phyloP scores from a whole-genome alignment of 495 filamentous ascomycete genomes.

The Articulospora tetracladia region DNA sequence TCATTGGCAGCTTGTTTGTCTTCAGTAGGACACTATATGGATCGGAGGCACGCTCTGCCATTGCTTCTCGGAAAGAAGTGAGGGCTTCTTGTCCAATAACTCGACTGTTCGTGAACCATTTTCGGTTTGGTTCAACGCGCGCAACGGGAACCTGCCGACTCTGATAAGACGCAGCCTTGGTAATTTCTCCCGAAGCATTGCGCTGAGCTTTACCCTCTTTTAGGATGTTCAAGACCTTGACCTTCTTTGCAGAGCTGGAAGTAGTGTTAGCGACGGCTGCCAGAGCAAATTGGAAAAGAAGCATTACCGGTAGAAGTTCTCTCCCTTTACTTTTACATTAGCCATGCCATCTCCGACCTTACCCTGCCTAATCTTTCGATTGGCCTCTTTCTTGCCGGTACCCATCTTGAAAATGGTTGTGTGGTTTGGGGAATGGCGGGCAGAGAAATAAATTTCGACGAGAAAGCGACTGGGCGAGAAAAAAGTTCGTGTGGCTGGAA shows the following conservation, averaged over 20 bases:
- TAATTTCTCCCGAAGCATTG: slow-evolving; percentile 70
- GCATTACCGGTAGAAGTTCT: slow-evolving; percentile 82
- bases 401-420: slow-evolving; percentile 61
- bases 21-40: slow-evolving; percentile 91
- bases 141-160: slow-evolving; percentile 74
- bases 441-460: background rate
- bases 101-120: slow-evolving; percentile 60
- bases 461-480: slow-evolving; percentile 1
- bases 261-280: slow-evolving; percentile 20
- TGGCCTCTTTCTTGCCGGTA: slow-evolving; percentile 89
- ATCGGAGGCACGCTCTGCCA: slow-evolving; percentile 83
- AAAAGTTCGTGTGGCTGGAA: slow-evolving; percentile 1
- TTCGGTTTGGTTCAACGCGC: slow-evolving; percentile 88
- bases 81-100: slow-evolving; percentile 67
- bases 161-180: slow-evolving; percentile 81
- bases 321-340: slow-evolving; percentile 90
- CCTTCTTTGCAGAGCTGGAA: slow-evolving; percentile 71
- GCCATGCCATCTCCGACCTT: slow-evolving; percentile 78
- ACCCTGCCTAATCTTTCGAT: slow-evolving; percentile 72
- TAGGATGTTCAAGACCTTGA: slow-evolving; percentile 80
- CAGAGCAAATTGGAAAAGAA: background rate
- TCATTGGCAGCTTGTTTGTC: slow-evolving; percentile 91
- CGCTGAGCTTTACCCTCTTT: slow-evolving; percentile 76
- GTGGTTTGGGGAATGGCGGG: background rate
- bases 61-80: slow-evolving; percentile 82